Conservation (phyloP, 108 stramenopile genomes). For the Seminavis robusta region DNA sequence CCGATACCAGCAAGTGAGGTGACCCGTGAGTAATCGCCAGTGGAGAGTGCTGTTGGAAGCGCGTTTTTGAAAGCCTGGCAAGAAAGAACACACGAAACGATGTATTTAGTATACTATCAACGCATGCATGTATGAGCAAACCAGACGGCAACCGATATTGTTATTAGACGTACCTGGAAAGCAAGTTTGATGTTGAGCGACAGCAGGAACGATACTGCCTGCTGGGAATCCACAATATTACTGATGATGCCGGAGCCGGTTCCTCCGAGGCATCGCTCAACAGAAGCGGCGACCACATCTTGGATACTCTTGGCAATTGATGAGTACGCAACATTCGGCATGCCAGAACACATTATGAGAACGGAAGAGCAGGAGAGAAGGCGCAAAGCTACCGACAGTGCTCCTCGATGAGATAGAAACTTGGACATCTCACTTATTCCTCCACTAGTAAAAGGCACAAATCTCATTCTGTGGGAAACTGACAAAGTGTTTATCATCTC, state of each 20-base stretch:
- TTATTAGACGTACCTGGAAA: constrained; percentile 49
- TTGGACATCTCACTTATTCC: no score
- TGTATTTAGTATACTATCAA: not conserved
- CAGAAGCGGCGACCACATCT: constrained; percentile 4
- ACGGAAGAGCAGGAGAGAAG: constrained; percentile 28
- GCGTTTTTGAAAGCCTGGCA: constrained; percentile 56
- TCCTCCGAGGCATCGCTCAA: constrained; percentile 74
- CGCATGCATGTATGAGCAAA: not conserved
- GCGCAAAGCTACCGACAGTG: constrained; percentile 56
- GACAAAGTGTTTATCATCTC: constrained; percentile 29
- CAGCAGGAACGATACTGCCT: constrained; percentile 63
- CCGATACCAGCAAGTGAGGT: constrained; percentile 66
- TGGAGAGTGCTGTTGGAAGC: constrained; percentile 77
- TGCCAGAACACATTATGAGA: not conserved
- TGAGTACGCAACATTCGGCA: constrained; percentile 7
- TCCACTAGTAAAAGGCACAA: not conserved
- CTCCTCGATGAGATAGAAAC: constrained; percentile 34
- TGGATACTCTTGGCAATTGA: constrained; percentile 16
- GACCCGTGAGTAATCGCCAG: constrained; percentile 63
- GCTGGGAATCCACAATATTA: constrained; percentile 59
- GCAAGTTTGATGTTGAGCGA: constrained; percentile 64
- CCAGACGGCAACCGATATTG: not conserved
- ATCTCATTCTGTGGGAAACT: not conserved
- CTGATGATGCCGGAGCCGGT: constrained; percentile 69
- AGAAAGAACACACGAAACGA: not conserved